Evolutionary conservation across 2,329 filamentous ascomycete genomes (phyloP), one percentile per base, ranked within the genome.

Genomic region (Ophiognomonia clavigignenti-juglandacearum): DNA sequence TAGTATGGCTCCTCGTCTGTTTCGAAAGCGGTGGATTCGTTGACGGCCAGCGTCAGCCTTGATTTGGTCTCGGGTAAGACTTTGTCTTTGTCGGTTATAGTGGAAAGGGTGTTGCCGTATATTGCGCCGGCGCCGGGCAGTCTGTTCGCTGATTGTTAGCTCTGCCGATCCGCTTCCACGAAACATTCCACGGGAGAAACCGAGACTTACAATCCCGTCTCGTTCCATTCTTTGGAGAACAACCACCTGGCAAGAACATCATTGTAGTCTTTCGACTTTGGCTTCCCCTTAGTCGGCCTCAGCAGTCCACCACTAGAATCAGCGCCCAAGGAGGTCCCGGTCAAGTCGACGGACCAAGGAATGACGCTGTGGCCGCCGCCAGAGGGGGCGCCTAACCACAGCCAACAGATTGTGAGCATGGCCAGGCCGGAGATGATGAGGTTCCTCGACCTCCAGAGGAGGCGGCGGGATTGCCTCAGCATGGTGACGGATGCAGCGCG

Each of bases 31-130:
- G 52, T 51, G 2, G 44, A 26, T 13, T 54, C 54, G 10, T 48
- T 49, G 24, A 44, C 54, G 4, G n/a, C n/a, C n/a, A 54, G 54
- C 14, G 53, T 63, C 31, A 67, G 55, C 24, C 59, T 59, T 29
- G 57, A 61, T 45, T 60, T 60, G 61, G 62, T 45, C 39, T 59
- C 37, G 49, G 46, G 32, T 47, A 57, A 51, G 56, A 56, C 41
- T 31, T 53, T 41, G 20, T 72, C 68, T 45, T 67, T 63, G 29
- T 64, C 59, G 34, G 69, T 62, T 10, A 82, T 61, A 7, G 66
- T 69, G 18, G 69, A 64, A 14, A 82, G 60, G 0, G 77, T 81
- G 46, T 74, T 77, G 18, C 77, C 77, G 56, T 78, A 82, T n/a
- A 82, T 70, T 8, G 71, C 68, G 47, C 76, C 73, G 13, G 72